Percentiles rank a stretch among this genome's conserved stretches.
These are phyloP conservation scores for Globisporangium polare DNA, from an alignment of 352 stramenopile species.

Conservation along the genomic window DNA sequence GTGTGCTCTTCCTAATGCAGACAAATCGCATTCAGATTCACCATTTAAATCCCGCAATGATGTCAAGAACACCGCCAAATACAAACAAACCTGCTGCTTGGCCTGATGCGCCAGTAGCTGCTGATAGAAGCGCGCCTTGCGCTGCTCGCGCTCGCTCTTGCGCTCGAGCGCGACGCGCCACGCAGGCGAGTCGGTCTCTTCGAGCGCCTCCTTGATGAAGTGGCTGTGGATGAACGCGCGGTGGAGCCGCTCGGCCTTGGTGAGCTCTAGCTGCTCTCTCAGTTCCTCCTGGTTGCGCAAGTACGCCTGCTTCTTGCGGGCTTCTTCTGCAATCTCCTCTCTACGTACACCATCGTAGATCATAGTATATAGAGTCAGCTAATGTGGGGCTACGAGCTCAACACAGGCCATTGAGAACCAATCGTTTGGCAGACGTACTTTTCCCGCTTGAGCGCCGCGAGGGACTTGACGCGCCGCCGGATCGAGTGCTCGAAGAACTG, in stretches of 20 bases:
- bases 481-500: conserved; percentile 69
- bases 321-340: conserved; percentile 34
- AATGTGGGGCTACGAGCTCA: no score
- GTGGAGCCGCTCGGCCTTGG: conserved; percentile 68
- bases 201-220: conserved; percentile 67
- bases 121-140: conserved; percentile 51
- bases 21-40: not conserved
- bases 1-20: conserved; percentile 31
- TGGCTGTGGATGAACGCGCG: conserved; percentile 61
- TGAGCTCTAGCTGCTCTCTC: conserved; percentile 40
- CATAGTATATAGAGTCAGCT: not conserved
- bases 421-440: no score
- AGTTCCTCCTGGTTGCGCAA: conserved; percentile 26
- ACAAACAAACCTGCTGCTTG: conserved; percentile 29
- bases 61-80: not conserved
- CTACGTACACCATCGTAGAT: conserved; percentile 15
- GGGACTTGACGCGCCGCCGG: conserved; percentile 51
- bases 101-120: conserved; percentile 40
- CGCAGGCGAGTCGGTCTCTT: conserved; percentile 64
- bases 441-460: conserved; percentile 38
- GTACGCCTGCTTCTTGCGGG: conserved; percentile 24
- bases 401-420: no score
- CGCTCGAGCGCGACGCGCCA: conserved; percentile 60
- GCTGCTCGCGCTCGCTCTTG: conserved; percentile 54
- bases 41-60: not conserved